Conservation (phyloP, 2,329 filamentous ascomycete species). For the Cladosporium cucumerinum region DNA sequence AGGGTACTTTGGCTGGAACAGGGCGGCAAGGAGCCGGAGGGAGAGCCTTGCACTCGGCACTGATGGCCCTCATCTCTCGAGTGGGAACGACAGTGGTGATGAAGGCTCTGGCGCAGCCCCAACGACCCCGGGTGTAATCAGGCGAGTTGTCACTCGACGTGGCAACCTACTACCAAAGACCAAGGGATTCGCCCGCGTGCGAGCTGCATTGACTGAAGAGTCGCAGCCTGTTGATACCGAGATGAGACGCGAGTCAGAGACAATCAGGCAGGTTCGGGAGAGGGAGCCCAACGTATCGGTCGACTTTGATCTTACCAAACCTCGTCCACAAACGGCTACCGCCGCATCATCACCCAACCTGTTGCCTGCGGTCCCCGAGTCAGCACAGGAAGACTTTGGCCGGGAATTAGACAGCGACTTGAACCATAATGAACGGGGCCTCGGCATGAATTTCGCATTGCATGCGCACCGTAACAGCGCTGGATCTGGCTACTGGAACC, state of each 20-base stretch:
- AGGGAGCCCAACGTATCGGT: conserved; percentile 58
- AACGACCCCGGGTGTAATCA: conserved; percentile 69
- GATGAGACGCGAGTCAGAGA: conserved; percentile 85
- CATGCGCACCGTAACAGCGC: conserved; percentile 70
- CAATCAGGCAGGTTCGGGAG: conserved; percentile 91
- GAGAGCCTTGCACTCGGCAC: conserved; percentile 90
- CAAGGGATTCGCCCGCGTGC: conserved; percentile 89
- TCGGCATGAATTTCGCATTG: conserved; percentile 69
- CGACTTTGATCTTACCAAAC: conserved; percentile 33
- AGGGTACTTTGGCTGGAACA: conserved; percentile 31
- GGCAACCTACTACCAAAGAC: conserved; percentile 94
- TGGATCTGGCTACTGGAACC: conserved; percentile 74
- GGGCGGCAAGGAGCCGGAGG: conserved; percentile 54
- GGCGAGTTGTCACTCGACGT: conserved; percentile 76
- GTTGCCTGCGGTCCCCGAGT: conserved; percentile 53
- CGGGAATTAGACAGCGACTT: conserved; percentile 53
- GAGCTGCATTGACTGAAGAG: conserved; percentile 85
- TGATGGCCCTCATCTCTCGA: conserved; percentile 78
- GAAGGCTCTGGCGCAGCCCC: conserved; percentile 49
- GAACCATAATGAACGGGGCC: conserved; percentile 34
- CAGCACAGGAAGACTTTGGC: conserved; percentile 64
- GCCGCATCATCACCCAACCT: conserved; percentile 67
- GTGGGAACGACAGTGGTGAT: conserved; percentile 76
- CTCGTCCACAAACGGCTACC: conserved; percentile 50
- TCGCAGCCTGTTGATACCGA: conserved; percentile 83